phyloP scores from a whole-genome alignment of 129 eudicot genomes.

The Ambrosia trifida region DNA sequence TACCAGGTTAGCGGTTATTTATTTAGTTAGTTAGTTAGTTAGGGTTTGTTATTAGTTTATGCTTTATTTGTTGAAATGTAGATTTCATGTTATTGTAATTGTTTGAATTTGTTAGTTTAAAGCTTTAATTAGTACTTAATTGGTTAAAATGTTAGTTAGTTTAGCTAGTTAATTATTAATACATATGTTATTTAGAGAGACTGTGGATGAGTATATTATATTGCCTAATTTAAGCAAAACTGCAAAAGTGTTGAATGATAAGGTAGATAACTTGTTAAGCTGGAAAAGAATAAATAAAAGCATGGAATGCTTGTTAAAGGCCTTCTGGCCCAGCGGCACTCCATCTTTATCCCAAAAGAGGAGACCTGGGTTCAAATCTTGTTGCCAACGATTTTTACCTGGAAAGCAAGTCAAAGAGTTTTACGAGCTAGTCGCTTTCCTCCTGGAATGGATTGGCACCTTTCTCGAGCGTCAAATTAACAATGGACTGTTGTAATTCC shows the following conservation, averaged over 20 bases:
- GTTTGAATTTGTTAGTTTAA: neutral
- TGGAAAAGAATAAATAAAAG: neutral
- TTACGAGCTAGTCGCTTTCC: too few species aligned
- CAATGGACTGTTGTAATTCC: too few species aligned
- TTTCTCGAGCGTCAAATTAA: too few species aligned
- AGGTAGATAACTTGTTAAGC: neutral
- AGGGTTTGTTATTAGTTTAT: neutral
- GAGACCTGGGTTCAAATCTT: too few species aligned
- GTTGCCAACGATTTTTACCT: too few species aligned
- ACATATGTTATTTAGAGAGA: neutral
- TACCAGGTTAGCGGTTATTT: slow-evolving; percentile 55
- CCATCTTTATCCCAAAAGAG: too few species aligned
- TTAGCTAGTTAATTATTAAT: neutral
- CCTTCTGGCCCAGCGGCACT: too few species aligned
- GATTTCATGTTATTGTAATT: neutral
- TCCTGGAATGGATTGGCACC: too few species aligned
- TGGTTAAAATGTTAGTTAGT: neutral
- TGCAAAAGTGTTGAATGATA: neutral
- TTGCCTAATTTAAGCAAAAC: neutral
- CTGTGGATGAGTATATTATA: neutral
- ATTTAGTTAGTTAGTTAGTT: slow-evolving; percentile 5
- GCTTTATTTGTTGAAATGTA: slow-evolving; percentile 14
- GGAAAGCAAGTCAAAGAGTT: too few species aligned
- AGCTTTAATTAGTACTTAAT: slow-evolving; percentile 12
- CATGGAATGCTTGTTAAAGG: neutral